A percentile compares a stretch with the other conserved stretches of the same genome.
Evolutionary conservation across 352 stramenopile species (phyloP).

Genomic region (Phytopythium delawarense): DNA sequence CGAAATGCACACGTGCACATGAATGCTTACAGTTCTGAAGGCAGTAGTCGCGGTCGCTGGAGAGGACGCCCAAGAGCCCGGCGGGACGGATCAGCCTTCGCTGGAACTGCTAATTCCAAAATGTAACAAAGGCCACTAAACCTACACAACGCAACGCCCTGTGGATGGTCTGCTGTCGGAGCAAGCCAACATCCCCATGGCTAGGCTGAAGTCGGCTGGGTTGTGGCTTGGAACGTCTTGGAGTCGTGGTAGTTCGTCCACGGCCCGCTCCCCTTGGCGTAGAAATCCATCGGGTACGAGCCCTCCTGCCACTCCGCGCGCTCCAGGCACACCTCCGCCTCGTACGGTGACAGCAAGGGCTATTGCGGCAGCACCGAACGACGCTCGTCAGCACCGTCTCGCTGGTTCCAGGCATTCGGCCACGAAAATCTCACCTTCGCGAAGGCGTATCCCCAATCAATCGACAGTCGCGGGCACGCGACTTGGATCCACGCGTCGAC

Average conservation of each 20-base stretch:
- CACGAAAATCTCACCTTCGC: constrained; percentile 46
- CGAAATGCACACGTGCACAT: background rate
- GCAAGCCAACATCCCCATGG: background rate
- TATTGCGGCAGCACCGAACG: constrained; percentile 11
- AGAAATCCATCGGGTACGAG: constrained; percentile 99
- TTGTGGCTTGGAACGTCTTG: constrained; percentile 17
- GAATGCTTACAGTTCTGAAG: constrained; percentile 1
- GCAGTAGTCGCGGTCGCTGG: background rate
- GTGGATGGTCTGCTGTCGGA: background rate
- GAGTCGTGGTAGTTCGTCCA: constrained; percentile 97
- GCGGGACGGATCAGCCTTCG: background rate
- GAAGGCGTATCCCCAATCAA: constrained; percentile 99
- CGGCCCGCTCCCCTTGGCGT: constrained; percentile 92
- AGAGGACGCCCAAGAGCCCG: background rate
- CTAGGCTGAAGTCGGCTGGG: constrained; percentile 4
- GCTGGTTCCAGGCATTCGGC: background rate
- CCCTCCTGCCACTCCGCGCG: constrained; percentile 81
- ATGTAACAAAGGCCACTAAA: background rate
- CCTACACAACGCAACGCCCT: background rate
- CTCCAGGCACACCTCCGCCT: constrained; percentile 94
- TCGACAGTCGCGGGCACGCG: constrained; percentile 96
- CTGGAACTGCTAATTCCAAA: background rate
- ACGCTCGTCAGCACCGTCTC: background rate
- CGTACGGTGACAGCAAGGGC: constrained; percentile 96
- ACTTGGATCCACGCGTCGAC: constrained; percentile 99